Percentiles rank a stretch among this genome's conserved stretches.
Conservation (phyloP, 257 asterid genomes). For the Solanum corneliomulleri region DNA sequence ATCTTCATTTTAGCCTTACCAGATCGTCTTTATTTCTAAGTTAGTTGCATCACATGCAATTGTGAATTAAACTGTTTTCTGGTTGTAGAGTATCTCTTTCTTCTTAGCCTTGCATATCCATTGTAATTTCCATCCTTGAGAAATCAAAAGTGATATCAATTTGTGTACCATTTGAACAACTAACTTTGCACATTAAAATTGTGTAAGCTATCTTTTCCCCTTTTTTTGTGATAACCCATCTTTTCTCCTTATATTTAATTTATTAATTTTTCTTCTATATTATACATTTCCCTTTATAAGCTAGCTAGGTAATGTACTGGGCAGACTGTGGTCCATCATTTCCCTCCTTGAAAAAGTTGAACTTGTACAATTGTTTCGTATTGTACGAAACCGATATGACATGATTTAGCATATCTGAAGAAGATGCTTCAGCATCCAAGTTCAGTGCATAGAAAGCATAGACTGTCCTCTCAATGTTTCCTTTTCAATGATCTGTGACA, state of each 20-base stretch:
- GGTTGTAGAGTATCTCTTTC: not conserved
- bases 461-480: not conserved
- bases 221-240: not conserved
- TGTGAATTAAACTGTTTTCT: not conserved
- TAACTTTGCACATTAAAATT: not conserved
- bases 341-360: not conserved
- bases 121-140: not conserved
- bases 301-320: not conserved
- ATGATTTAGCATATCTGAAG: not conserved
- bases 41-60: not conserved
- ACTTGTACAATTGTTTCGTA: not conserved
- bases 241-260: not conserved
- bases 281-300: not conserved
- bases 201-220: not conserved
- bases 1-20: not conserved
- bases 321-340: not conserved
- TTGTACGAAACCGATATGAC: not conserved
- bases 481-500: not conserved
- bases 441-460: not conserved
- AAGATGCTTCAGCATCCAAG: not conserved
- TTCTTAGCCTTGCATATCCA: not conserved
- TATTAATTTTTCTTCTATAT: not conserved
- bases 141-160: not conserved
- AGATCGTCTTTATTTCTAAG: not conserved
- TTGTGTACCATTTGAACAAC: not conserved